Evolutionary conservation across 192 early-diverging fungal genomes (phyloP), one percentile per base, ranked within the genome.

Genomic region (Coemansia sp.): DNA sequence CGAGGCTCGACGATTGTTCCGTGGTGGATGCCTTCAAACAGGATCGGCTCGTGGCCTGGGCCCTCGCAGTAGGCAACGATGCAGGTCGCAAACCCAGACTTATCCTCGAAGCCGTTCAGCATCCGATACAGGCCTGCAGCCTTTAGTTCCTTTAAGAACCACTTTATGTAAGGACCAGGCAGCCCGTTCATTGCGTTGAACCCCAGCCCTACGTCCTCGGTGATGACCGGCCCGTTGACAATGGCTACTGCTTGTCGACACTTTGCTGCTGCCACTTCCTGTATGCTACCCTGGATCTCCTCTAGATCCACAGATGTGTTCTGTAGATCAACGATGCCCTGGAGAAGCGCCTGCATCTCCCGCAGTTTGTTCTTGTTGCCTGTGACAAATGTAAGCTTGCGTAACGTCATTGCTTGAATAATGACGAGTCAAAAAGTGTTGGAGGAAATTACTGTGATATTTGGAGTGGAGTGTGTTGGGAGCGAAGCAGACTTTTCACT

Each of bases 331-430:
- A 97, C 78, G 32, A 77, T 69, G 19, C 74, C 73, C 22, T 71
- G 68, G 16, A 99, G 86, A 62, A 99, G 94, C 18, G 81, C 83
- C 58, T 89, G 89, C 49, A 94, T 92, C 75, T 99, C 97, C 14
- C 73, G 74, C 54, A 99, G 85, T 75, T 99, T 99, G 82, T 99
- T 93, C 63, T 87, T 87, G 87, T 99, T 99, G 62, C 97, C 97
- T 30, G 93, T 95, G 10, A 97, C 94, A 82, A 97, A 97, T 14
- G 87, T 88, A 26, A 89, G 69, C 58, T 71, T 81, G 28, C 77
- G 68, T 19, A 74, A 68, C 21, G 77, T 53, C 76, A 73, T 73
- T 47, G 3, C 27, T 50, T n/a, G 18, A 27, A 22, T n/a, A 56
- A 31, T 19, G 30, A 49, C n/a, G 44, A 4, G n/a, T 50, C 8